Evolutionary conservation across 1,139 yeast species (phyloP), one percentile per base, ranked within the genome.

Genomic region (Candida gigantensis): DNA sequence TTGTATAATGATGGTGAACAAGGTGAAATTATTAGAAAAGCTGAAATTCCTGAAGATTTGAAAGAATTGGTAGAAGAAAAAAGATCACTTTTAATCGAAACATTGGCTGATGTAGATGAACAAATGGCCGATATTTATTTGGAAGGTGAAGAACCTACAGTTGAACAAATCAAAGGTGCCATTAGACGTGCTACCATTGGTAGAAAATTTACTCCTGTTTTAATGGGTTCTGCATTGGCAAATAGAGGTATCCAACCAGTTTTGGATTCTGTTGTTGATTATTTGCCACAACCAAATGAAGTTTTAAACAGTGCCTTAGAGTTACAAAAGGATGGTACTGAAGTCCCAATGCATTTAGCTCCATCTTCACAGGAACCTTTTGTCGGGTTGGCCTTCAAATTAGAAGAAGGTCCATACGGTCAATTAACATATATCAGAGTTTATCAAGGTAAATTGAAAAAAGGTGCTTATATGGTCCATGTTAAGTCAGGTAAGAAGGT

Each of bases 161-260:
- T 76, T 26, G 84, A 81, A 40, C 96, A 92, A 65, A 84, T 92
- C 47, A 81, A 84, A 57, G 79, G 62, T 37, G 97, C 96, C 27
- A 92, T 92, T 50, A 84, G 98, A 64, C 81, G 97, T 56, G 79
- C 97, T 36, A 92, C 98, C n/a, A 90, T 92, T 65, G 95, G 90
- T 26, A 81, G 97, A 68, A 86, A 79, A 60, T 92, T 92, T 70
- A 88, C 97, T 15, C 98, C 98, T n/a, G 97, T 92, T 11, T 72
- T 92, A 50, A 92, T 92, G 97, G 98, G 98, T 24, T 88, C 97
- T 36, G 98, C 98, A 18, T 74, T 92, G 48, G 98, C 97, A 37
- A 92, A 92, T 66, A 85, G 84, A 51, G 96, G 97, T 63, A 75
- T 92, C 45, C 98, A 92, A 69, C 88, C 92, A 16, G 97, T 92